A percentile compares a stretch with the other conserved stretches of the same genome.
Conservation (phyloP, 2,329 filamentous ascomycete species). For the Ampelomyces quisqualis region DNA sequence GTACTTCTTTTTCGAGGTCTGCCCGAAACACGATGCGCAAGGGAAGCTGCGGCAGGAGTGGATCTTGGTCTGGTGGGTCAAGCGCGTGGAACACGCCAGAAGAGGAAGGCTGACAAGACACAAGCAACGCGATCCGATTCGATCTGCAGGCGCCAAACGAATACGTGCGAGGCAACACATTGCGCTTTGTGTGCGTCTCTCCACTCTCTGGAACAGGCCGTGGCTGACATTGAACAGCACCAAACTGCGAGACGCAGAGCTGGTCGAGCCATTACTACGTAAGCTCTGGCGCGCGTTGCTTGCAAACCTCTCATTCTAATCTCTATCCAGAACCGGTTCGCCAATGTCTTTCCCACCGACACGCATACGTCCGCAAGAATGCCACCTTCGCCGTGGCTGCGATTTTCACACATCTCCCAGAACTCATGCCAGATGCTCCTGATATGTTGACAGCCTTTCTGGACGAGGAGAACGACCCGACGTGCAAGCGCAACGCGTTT, state of each 20-base stretch:
- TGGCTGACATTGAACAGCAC: slow-evolving; percentile 49
- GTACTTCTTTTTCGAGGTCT: slow-evolving; percentile 99
- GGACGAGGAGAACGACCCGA: slow-evolving; percentile 85
- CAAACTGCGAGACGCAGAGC: slow-evolving; percentile 92
- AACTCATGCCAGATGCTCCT: slow-evolving; percentile 90
- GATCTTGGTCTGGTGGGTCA: slow-evolving; percentile 89
- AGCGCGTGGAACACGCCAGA: slow-evolving; percentile 10
- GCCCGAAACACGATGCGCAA: slow-evolving; percentile 85
- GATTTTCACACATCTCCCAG: slow-evolving; percentile 86
- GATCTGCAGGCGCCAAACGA: slow-evolving; percentile 97
- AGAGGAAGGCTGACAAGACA: slow-evolving; percentile 22
- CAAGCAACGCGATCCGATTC: slow-evolving; percentile 94
- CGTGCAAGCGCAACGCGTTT: slow-evolving; percentile 97
- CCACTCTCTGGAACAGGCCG: background rate
- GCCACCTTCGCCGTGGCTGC: slow-evolving; percentile 93
- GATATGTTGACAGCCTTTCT: slow-evolving; percentile 90
- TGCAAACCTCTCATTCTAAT: slow-evolving; percentile 10
- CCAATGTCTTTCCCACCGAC: slow-evolving; percentile 89
- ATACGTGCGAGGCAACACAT: slow-evolving; percentile 96
- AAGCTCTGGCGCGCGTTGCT: slow-evolving; percentile 4
- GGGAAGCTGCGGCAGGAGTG: slow-evolving; percentile 99
- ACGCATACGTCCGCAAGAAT: slow-evolving; percentile 98
- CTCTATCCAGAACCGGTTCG: slow-evolving; percentile 67
- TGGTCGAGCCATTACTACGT: slow-evolving; percentile 89
- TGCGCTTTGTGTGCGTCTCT: slow-evolving; percentile 71